Evolutionary conservation across 306 rosid genomes (phyloP), one percentile per base, ranked within the genome.

Genomic region (Dryas octopetala): DNA sequence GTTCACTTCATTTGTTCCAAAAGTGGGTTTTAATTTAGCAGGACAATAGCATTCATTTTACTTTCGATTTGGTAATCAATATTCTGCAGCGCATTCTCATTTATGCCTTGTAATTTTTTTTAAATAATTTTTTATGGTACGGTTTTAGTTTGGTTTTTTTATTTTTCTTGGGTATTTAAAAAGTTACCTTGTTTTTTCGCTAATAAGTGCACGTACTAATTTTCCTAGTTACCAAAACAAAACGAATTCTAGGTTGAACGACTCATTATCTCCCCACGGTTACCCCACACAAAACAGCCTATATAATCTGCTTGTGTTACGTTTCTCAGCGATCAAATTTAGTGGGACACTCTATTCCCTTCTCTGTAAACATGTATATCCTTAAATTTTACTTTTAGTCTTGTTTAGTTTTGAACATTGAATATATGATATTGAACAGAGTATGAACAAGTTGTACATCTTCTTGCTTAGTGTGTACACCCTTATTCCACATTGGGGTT

Each of bases 401-500:
- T 65, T 65, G 32, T 45, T 11, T 17, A 5, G 7, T 28, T 28
- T 65, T 44, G 68, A 65, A 65, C 15, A n/a, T 28, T n/a, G 28
- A 43, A 13, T 64, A 1, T 63, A 6, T 41, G 50, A 15, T 9
- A 59, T 16, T 4, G 16, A n/a, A 32, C 44, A 51, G 16, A 43
- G 51, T 44, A 0, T 64, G 5, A 64, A 8, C 52, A 0, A 65
- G 70, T 45, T 45, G 15, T 44, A 11, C 45, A 9, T 38, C 74
- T 19, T 19, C 63, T 54, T 54, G 6, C 11, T 5, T 59, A 6
- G 26, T 62, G 47, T 62, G 12, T 10, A 5, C 3, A 12, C 12
- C 16, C 46, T 62, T 48, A 57, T 7, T 55, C 46, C 60, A 0
- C 69, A 3, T 69, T 79, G 15, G 76, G 52, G 76, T 78, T 72